Conservation (phyloP, 805 yeast species). For the Helenozyma rhizophorensis region DNA sequence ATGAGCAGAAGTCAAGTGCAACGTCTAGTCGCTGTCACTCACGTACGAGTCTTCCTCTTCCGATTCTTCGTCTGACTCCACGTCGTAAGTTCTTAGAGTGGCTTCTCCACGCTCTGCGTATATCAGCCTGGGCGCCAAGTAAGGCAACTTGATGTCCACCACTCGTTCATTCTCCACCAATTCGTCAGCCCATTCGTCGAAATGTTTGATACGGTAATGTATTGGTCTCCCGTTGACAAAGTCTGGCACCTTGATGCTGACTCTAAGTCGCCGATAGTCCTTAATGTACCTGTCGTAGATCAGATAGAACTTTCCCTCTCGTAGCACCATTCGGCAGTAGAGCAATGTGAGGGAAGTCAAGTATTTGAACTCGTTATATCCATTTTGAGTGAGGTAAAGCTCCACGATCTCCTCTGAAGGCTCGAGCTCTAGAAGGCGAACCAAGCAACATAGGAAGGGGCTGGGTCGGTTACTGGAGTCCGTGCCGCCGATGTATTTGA, state of each 20-base stretch:
- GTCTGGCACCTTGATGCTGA: constrained; percentile 26
- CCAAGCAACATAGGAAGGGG: constrained; percentile 70
- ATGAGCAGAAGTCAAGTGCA: neutral
- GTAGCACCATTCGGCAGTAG: constrained; percentile 54
- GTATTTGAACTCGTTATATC: constrained; percentile 61
- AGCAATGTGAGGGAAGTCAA: constrained; percentile 63
- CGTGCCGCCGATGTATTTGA: constrained; percentile 54
- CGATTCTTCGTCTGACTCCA: constrained; percentile 24
- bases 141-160: constrained; percentile 70
- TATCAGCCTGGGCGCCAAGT: constrained; percentile 41
- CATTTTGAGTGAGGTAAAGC: constrained; percentile 53
- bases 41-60: constrained; percentile 20
- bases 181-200: constrained; percentile 75
- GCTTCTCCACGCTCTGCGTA: constrained; percentile 41
- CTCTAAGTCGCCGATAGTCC: constrained; percentile 68
- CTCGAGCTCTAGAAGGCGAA: constrained; percentile 71
- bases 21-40: constrained; percentile 37
- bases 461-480: constrained; percentile 56
- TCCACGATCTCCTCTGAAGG: constrained; percentile 58
- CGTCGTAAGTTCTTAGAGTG: constrained; percentile 34
- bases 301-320: constrained; percentile 23
- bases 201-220: constrained; percentile 37
- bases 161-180: constrained; percentile 55
- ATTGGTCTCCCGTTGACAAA: constrained; percentile 21
- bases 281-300: constrained; percentile 50